These are phyloP conservation scores for Aschersonia sp. DNA, from an alignment of 2,329 filamentous ascomycete species.

Conservation along the genomic window DNA sequence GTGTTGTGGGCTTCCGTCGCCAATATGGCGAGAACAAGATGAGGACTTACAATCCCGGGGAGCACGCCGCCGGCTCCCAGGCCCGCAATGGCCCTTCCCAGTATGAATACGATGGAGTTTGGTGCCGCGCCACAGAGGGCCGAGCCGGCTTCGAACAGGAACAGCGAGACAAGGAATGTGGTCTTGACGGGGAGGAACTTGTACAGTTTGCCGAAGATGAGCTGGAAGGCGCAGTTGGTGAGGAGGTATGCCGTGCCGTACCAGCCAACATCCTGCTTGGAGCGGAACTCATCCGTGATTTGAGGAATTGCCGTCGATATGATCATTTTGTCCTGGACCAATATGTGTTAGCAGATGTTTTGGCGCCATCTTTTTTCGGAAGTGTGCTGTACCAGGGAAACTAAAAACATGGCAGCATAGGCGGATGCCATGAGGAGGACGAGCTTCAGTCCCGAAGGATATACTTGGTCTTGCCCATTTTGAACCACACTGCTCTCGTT, in stretches of 20 bases:
- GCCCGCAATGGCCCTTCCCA: constrained; percentile 35
- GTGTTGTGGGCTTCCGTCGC: not conserved
- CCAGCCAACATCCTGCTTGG: constrained; percentile 15
- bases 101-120: constrained; percentile 31
- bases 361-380: not conserved
- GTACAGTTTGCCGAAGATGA: constrained; percentile 16
- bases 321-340: constrained; percentile 1
- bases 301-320: constrained; percentile 7
- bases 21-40: not conserved
- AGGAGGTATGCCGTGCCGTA: constrained; percentile 15
- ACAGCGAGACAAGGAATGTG: constrained; percentile 7
- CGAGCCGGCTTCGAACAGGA: constrained; percentile 13
- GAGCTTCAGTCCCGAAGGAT: not conserved
- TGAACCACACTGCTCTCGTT: not conserved
- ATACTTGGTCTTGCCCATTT: not conserved
- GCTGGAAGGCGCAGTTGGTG: constrained; percentile 14
- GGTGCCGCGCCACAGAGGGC: constrained; percentile 16
- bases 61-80: constrained; percentile 36
- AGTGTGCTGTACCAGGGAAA: not conserved
- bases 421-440: not conserved
- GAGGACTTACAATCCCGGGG: constrained; percentile 20
- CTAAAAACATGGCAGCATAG: not conserved
- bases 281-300: constrained; percentile 15
- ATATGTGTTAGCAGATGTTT: not conserved
- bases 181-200: constrained; percentile 11